Evolutionary conservation across 495 filamentous ascomycete genomes (phyloP), one percentile per base, ranked within the genome.

Genomic region (Lophiostoma macrostomum): DNA sequence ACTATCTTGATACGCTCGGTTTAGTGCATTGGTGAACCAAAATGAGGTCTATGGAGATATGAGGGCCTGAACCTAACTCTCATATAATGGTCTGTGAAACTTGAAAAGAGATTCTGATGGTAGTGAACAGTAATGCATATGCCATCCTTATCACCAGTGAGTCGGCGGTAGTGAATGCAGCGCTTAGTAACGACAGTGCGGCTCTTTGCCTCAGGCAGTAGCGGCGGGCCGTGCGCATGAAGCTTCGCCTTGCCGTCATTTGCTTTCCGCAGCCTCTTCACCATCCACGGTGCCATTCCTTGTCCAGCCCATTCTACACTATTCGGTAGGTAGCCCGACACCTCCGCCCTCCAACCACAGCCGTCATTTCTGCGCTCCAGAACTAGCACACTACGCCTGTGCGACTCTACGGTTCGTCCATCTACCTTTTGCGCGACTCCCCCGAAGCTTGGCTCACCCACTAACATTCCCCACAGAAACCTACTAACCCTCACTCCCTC

Each of bases 221-320:
- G n/a, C n/a, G n/a, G n/a, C n/a, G 16, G 34, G 7, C 34, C 34
- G 36, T 13, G 46, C 46, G 2, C 14, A 14, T 16, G 19, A 25
- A 51, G 47, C 47, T 51, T 51, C 34, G 45, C 45, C 29, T 49
- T 45, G n/a, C 41, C 41, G 41, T 30, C 22, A 45, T 34, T 34
- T 35, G 30, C 12, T 8, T 10, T 45, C 30, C 4, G 20, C 28
- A 22, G 16, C 28, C 10, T 35, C 28, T 35, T 34, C 44, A 22
- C 43, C 30, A n/a, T 20, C 4, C 29, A 43, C 43, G 43, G 43
- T 47, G 43, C 43, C 43, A 24, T 29, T 46, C 42, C 23, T 47
- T 47, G 32, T 32, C 29, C 28, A 29, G 7, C 8, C 5, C 27
- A 14, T 23, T 22, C 8, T 25, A 10, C 8, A 10, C 4, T 3